These are phyloP conservation scores for Lolium rigidum DNA, from an alignment of 176 grass and related monocot species.

Conservation along the genomic window DNA sequence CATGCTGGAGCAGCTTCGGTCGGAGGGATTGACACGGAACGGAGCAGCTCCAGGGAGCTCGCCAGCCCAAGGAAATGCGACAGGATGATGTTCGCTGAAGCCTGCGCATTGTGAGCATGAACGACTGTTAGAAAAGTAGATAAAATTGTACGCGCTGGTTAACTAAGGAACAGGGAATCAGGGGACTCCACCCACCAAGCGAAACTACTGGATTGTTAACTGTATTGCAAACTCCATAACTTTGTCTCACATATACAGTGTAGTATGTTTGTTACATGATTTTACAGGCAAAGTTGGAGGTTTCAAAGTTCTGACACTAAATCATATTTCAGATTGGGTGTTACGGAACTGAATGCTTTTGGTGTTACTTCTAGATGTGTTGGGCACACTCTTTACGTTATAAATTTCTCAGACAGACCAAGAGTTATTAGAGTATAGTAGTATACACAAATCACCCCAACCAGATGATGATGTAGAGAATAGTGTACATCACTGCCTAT, in stretches of 20 bases:
- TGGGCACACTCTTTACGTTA: neutral
- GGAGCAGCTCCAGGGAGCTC: constrained; percentile 82
- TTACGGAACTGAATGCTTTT: neutral
- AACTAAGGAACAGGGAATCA: neutral
- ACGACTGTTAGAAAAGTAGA: neutral
- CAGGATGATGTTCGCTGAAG: constrained; percentile 92
- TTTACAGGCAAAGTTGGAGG: neutral
- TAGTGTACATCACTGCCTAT: neutral
- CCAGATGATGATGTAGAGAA: neutral
- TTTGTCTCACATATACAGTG: too few species aligned
- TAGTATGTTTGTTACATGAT: neutral
- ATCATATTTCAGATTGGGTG: neutral
- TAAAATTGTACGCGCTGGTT: too few species aligned
- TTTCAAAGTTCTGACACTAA: neutral
- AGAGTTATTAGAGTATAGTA: too few species aligned
- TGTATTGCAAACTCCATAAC: neutral
- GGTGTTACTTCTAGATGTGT: neutral
- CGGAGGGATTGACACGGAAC: constrained; percentile 71
- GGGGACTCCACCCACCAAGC: neutral
- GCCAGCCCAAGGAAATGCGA: constrained; percentile 90
- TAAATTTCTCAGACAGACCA: neutral
- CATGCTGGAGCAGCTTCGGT: constrained; percentile 55
- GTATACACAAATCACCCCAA: neutral
- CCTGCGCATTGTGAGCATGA: constrained; percentile 40
- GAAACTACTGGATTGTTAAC: neutral